phyloP scores from a whole-genome alignment of 768 basidiomycete species.

The Lentinula boryana region DNA sequence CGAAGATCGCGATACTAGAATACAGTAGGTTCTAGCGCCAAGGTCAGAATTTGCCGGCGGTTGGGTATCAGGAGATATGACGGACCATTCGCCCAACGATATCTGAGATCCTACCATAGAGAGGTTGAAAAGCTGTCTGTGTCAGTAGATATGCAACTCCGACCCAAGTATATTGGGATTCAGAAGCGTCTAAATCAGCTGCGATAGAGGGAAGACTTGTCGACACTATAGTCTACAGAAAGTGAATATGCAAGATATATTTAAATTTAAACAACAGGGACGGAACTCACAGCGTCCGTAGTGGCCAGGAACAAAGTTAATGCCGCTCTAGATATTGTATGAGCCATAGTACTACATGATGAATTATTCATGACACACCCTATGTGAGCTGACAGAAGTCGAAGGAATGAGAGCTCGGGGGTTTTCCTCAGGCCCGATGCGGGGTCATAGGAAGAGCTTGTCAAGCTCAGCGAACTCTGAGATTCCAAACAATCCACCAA shows the following conservation, averaged over 20 bases:
- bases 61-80: neutral
- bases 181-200: slow-evolving; percentile 59
- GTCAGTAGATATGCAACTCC: slow-evolving; percentile 81
- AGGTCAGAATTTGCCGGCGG: neutral
- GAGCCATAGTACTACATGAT: neutral
- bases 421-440: neutral
- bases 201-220: slow-evolving; percentile 80
- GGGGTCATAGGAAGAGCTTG: neutral
- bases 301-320: slow-evolving; percentile 81
- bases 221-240: slow-evolving; percentile 60
- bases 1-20: slow-evolving; percentile 68
- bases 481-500: neutral
- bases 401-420: slow-evolving; percentile 40
- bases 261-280: neutral
- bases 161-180: slow-evolving; percentile 80
- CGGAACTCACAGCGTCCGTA: slow-evolving; percentile 64
- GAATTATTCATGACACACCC: slow-evolving; percentile 40
- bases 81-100: slow-evolving; percentile 72
- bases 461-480: neutral
- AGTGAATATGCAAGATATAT: neutral
- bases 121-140: slow-evolving; percentile 79
- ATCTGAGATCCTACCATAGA: slow-evolving; percentile 78
- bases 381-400: slow-evolving; percentile 59
- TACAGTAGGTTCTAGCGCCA: slow-evolving; percentile 56
- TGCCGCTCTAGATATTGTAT: slow-evolving; percentile 49